Percentiles rank a stretch among this genome's conserved stretches.
Evolutionary conservation across 2,329 filamentous ascomycete species (phyloP).

Genomic region (Fusarium mangiferae): DNA sequence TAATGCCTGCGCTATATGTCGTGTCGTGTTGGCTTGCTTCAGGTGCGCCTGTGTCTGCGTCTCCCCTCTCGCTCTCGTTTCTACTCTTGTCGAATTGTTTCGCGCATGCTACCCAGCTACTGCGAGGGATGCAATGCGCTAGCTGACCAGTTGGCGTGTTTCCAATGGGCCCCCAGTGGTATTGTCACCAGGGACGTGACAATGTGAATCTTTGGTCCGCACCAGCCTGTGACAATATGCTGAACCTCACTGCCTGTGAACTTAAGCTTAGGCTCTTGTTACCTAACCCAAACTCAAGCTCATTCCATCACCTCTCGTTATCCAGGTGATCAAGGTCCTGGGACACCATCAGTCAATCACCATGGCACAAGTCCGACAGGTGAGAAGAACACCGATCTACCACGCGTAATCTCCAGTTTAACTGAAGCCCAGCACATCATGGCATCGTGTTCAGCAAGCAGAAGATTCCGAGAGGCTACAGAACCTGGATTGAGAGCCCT

Average conservation of each 20-base stretch:
- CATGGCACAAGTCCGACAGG: conserved; percentile 25
- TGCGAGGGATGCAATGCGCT: conserved; percentile 43
- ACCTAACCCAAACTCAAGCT: conserved; percentile 5
- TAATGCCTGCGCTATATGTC: conserved; percentile 22
- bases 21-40: conserved; percentile 18
- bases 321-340: conserved; percentile 19
- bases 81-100: conserved; percentile 20
- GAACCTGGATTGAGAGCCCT: conserved; percentile 8
- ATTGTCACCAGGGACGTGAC: conserved; percentile 3
- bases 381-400: conserved; percentile 20
- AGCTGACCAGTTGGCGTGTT: conserved; percentile 23
- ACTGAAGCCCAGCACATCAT: conserved; percentile 10
- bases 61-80: conserved; percentile 17
- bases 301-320: conserved; percentile 18
- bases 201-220: background rate
- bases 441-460: conserved; percentile 20
- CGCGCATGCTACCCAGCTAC: conserved; percentile 39
- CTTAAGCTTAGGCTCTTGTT: conserved; percentile 21
- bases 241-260: background rate
- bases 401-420: conserved; percentile 20
- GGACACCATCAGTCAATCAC: conserved; percentile 16
- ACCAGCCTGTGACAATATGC: conserved; percentile 3
- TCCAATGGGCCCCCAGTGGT: conserved; percentile 5
- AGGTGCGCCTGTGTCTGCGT: conserved; percentile 10
- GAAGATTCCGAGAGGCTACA: conserved; percentile 11